phyloP scores from a whole-genome alignment of 495 filamentous ascomycete species.

The Penicillium crystallinum region DNA sequence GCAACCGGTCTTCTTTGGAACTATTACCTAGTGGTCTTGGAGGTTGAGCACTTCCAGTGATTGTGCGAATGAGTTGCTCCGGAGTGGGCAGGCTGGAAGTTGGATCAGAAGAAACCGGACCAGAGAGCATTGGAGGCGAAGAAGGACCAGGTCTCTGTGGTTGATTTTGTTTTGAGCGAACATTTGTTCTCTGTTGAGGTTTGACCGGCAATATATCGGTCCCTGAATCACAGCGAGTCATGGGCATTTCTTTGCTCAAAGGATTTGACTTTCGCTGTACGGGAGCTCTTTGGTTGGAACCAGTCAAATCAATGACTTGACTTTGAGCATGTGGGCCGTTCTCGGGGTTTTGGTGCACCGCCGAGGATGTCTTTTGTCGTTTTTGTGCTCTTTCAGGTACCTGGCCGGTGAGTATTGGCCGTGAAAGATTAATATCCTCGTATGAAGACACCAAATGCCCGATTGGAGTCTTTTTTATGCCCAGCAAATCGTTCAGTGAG shows the following conservation, averaged over 20 bases:
- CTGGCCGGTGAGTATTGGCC: not conserved
- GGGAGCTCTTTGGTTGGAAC: not conserved
- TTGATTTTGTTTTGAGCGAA: not conserved
- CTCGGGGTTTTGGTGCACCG: not conserved
- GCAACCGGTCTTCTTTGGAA: not conserved
- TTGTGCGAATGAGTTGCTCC: not conserved
- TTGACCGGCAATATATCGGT: not conserved
- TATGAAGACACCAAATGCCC: slow-evolving; percentile 48
- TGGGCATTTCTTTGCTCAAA: not conserved
- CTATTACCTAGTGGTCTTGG: not conserved
- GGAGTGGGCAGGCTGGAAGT: not conserved
- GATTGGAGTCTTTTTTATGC: slow-evolving; percentile 46
- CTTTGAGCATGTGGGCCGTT: slow-evolving; percentile 2
- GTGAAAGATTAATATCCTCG: slow-evolving; percentile 32
- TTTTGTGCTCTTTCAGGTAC: slow-evolving; percentile 39
- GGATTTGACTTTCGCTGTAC: not conserved
- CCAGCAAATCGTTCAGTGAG: slow-evolving; percentile 54
- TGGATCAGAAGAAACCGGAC: not conserved
- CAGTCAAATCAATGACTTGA: slow-evolving; percentile 23
- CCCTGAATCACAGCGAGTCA: not conserved
- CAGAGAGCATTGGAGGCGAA: not conserved
- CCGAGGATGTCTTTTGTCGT: slow-evolving; percentile 35
- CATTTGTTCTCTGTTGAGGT: not conserved
- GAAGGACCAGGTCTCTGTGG: not conserved
- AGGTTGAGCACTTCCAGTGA: not conserved